phyloP scores from a whole-genome alignment of 139 green algal genomes.

The Mesostigma viride region DNA sequence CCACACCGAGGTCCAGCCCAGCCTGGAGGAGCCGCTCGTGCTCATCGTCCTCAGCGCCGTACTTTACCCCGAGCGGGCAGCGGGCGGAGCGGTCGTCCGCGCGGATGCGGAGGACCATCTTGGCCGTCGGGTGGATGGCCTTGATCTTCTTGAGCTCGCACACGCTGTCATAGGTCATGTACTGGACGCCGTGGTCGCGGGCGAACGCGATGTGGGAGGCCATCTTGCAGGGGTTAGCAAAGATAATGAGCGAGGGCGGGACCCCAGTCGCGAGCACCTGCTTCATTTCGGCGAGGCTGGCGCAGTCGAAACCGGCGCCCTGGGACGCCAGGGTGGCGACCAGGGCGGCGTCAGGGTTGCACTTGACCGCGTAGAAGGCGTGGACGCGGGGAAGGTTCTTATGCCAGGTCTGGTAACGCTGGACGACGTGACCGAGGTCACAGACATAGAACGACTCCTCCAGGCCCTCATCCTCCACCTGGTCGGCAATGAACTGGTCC shows the following conservation, averaged over 20 bases:
- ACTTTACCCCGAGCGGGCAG: constrained; percentile 74
- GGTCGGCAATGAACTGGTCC: not conserved
- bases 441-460: constrained; percentile 83
- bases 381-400: constrained; percentile 71
- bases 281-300: constrained; percentile 70
- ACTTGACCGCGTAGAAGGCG: constrained; percentile 93
- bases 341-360: constrained; percentile 76
- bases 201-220: constrained; percentile 60
- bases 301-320: constrained; percentile 90
- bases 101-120: constrained; percentile 77
- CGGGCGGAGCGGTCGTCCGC: constrained; percentile 62
- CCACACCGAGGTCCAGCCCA: constrained; percentile 46
- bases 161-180: constrained; percentile 88
- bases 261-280: constrained; percentile 64
- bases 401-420: constrained; percentile 63
- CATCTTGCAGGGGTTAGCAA: constrained; percentile 89
- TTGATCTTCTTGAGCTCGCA: constrained; percentile 85
- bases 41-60: constrained; percentile 66
- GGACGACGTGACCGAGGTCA: constrained; percentile 70
- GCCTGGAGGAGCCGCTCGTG: constrained; percentile 41
- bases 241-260: constrained; percentile 64
- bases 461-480: not conserved
- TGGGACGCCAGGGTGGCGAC: constrained; percentile 66
- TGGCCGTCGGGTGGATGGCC: constrained; percentile 44
- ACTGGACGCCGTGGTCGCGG: constrained; percentile 37